phyloP scores from a whole-genome alignment of 2,329 filamentous ascomycete species.

The Byssothecium circinans region DNA sequence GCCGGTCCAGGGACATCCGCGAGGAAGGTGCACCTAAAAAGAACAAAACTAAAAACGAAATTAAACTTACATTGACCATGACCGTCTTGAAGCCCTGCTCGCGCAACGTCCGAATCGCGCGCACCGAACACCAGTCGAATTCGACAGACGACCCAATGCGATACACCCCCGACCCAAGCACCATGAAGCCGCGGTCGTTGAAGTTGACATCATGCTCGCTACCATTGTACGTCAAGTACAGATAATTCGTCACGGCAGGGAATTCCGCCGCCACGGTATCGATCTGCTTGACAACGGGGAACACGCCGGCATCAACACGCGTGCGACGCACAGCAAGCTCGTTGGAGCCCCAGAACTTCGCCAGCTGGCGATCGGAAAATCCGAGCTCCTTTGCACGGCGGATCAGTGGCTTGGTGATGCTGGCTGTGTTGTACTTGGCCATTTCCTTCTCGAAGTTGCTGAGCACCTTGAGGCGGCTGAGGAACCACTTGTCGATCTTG shows the following conservation, averaged over 20 bases:
- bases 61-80: conserved; percentile 71
- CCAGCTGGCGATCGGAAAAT: conserved; percentile 90
- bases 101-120: conserved; percentile 87
- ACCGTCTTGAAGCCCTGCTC: conserved; percentile 87
- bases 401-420: conserved; percentile 65
- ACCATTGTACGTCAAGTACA: conserved; percentile 95
- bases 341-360: conserved; percentile 92
- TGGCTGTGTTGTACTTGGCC: conserved; percentile 68
- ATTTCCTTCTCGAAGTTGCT: conserved; percentile 86
- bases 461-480: conserved; percentile 85
- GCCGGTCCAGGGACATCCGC: no score
- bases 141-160: conserved; percentile 97
- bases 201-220: conserved; percentile 82
- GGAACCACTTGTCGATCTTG: conserved; percentile 98
- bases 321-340: conserved; percentile 85
- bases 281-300: conserved; percentile 94
- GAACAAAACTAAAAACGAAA: no score
- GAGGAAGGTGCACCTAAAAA: no score
- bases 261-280: conserved; percentile 98
- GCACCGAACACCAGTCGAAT: conserved; percentile 98
- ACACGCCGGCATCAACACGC: conserved; percentile 82
- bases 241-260: conserved; percentile 90
- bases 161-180: conserved; percentile 93
- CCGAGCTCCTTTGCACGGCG: conserved; percentile 89
- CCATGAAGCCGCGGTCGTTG: conserved; percentile 91